Conservation (phyloP, 2,329 filamentous ascomycete species). For the Diaporthe citriasiana region DNA sequence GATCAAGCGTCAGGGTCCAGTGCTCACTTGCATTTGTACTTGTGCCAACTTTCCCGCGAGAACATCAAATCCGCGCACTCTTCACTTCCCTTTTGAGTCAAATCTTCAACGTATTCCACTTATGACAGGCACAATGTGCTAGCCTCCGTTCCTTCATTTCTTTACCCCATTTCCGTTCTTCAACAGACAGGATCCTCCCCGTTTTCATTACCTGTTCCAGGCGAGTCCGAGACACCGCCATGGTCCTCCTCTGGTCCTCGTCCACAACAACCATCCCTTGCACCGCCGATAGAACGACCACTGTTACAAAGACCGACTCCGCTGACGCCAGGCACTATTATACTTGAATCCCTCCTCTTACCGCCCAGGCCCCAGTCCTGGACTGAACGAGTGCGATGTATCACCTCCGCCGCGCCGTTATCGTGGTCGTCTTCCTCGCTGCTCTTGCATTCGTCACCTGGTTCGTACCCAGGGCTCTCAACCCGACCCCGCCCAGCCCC, state of each 20-base stretch:
- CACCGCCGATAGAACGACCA: conserved; percentile 34
- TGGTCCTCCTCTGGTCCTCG: conserved; percentile 31
- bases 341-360: background rate
- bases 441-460: conserved; percentile 60
- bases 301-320: conserved; percentile 17
- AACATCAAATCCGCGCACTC: conserved; percentile 5
- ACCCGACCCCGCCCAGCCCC: conserved; percentile 73
- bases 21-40: background rate
- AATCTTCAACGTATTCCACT: conserved; percentile 12
- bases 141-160: conserved; percentile 8
- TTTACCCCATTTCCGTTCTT: background rate
- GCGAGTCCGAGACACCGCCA: conserved; percentile 22
- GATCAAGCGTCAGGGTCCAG: conserved; percentile 19
- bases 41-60: background rate
- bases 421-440: conserved; percentile 50
- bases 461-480: conserved; percentile 68
- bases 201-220: background rate
- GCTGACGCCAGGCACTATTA: background rate
- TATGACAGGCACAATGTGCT: conserved; percentile 34
- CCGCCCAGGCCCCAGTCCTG: background rate
- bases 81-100: background rate
- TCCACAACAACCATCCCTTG: conserved; percentile 7
- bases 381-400: conserved; percentile 54
- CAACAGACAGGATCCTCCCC: background rate
- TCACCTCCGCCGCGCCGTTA: conserved; percentile 61